Conservation (phyloP, 495 filamentous ascomycete species). For the Aspergillus campestris region DNA sequence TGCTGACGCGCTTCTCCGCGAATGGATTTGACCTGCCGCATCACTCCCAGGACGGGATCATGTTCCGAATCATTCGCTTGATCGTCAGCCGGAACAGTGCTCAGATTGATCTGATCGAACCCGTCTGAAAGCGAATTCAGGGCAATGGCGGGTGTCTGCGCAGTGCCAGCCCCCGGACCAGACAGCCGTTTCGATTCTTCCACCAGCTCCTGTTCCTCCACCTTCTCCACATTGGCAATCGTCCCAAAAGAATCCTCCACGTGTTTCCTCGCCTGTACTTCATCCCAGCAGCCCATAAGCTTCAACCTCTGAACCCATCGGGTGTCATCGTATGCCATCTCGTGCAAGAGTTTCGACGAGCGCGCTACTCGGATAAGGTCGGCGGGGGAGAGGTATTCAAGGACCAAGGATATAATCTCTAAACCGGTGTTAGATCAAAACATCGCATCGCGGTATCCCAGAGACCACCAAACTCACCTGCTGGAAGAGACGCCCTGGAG, state of each 20-base stretch:
- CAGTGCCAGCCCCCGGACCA: conserved; percentile 7
- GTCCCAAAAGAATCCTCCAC: conserved; percentile 66
- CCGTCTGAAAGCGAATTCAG: conserved; percentile 46
- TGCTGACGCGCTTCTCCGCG: conserved; percentile 81
- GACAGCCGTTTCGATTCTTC: conserved; percentile 11
- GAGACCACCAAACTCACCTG: conserved; percentile 46
- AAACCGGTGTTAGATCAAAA: conserved; percentile 9
- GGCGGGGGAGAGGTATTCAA: conserved; percentile 78
- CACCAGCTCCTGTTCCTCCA: conserved; percentile 40
- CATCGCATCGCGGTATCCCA: background rate
- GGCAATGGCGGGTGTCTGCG: conserved; percentile 9
- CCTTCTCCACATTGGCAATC: conserved; percentile 52
- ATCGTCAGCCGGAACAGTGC: conserved; percentile 16
- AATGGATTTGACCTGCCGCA: conserved; percentile 65
- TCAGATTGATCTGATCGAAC: conserved; percentile 57
- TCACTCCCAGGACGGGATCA: conserved; percentile 50
- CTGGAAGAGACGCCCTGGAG: conserved; percentile 66
- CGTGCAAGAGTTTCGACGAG: conserved; percentile 78
- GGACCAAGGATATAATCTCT: conserved; percentile 85
- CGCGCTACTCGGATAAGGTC: conserved; percentile 83
- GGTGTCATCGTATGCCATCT: conserved; percentile 99
- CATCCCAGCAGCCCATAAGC: conserved; percentile 88
- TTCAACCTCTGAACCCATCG: conserved; percentile 83
- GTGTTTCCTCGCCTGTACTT: conserved; percentile 69
- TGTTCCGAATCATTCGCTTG: conserved; percentile 11